Conservation (phyloP, 2,329 filamentous ascomycete genomes). For the Hypoxylon sp. region DNA sequence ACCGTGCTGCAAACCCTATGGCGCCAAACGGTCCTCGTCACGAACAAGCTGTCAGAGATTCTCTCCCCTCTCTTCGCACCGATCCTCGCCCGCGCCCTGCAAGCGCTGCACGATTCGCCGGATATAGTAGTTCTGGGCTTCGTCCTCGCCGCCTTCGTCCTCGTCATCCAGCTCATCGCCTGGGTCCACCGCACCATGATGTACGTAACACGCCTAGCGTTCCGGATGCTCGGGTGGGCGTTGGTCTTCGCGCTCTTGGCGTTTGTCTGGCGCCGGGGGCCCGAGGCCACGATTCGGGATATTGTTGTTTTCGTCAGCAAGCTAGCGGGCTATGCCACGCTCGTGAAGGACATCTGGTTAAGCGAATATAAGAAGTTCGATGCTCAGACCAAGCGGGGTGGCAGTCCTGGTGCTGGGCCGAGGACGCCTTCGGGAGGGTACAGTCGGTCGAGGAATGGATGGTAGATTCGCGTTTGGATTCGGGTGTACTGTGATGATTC, state of each 20-base stretch:
- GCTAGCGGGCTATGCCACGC: constrained; percentile 62
- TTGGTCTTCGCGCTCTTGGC: constrained; percentile 68
- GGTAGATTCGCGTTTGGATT: constrained; percentile 23
- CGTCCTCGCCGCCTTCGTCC: constrained; percentile 69
- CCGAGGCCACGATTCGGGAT: constrained; percentile 76
- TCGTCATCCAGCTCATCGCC: constrained; percentile 76
- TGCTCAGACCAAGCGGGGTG: constrained; percentile 58
- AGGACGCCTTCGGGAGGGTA: constrained; percentile 34
- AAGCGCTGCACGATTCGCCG: constrained; percentile 58
- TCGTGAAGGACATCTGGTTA: constrained; percentile 69
- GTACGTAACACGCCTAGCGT: constrained; percentile 80
- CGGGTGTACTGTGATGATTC: neutral
- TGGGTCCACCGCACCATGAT: constrained; percentile 80
- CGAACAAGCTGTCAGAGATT: constrained; percentile 46
- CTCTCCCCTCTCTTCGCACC: constrained; percentile 62
- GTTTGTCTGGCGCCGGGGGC: constrained; percentile 75
- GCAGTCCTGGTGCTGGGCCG: constrained; percentile 35
- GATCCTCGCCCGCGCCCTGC: constrained; percentile 58
- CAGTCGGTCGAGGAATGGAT: constrained; percentile 37
- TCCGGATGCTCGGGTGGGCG: constrained; percentile 76
- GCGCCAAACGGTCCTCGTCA: constrained; percentile 54
- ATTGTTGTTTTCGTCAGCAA: constrained; percentile 60
- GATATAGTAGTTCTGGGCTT: constrained; percentile 62
- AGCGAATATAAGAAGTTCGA: constrained; percentile 72
- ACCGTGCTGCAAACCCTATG: constrained; percentile 62